A percentile compares a stretch with the other conserved stretches of the same genome.
Evolutionary conservation across 2,329 filamentous ascomycete genomes (phyloP).

Genomic region (Lithohypha guttulata): DNA sequence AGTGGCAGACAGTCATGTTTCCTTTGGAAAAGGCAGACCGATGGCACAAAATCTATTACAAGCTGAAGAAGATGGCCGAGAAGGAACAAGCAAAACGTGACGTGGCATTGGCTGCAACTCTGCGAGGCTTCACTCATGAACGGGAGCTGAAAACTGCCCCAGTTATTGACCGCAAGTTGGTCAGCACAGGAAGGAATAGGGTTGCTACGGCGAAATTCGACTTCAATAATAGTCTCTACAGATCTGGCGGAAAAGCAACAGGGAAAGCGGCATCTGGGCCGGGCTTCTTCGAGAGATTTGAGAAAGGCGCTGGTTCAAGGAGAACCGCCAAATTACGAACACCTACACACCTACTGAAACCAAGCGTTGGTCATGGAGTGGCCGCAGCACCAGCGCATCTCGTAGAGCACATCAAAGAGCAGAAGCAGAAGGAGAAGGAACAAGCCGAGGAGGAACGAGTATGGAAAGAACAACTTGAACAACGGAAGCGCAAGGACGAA

Average conservation of each 20-base stretch:
- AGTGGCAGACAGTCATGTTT: constrained; percentile 45
- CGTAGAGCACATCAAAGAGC: constrained; percentile 26
- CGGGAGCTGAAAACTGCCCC: constrained; percentile 45
- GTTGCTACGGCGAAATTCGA: neutral
- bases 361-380: constrained; percentile 27
- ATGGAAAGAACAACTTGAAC: neutral
- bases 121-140: constrained; percentile 48
- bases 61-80: constrained; percentile 52
- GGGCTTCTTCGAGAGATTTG: constrained; percentile 44
- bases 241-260: constrained; percentile 13
- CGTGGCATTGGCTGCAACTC: constrained; percentile 45
- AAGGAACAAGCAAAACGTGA: constrained; percentile 48
- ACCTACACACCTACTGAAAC: constrained; percentile 33
- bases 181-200: constrained; percentile 28
- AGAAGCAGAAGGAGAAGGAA: constrained; percentile 3
- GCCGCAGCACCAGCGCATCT: constrained; percentile 31
- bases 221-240: constrained; percentile 13
- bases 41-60: constrained; percentile 70
- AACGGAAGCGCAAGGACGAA: neutral
- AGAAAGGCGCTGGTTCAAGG: constrained; percentile 40
- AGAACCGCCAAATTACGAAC: constrained; percentile 23
- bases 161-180: constrained; percentile 44
- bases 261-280: constrained; percentile 32
- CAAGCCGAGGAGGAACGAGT: neutral
- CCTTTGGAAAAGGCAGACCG: constrained; percentile 52